Evolutionary conservation across 805 yeast genomes (phyloP), one percentile per base, ranked within the genome.

Genomic region (Priceomyces carsonii): DNA sequence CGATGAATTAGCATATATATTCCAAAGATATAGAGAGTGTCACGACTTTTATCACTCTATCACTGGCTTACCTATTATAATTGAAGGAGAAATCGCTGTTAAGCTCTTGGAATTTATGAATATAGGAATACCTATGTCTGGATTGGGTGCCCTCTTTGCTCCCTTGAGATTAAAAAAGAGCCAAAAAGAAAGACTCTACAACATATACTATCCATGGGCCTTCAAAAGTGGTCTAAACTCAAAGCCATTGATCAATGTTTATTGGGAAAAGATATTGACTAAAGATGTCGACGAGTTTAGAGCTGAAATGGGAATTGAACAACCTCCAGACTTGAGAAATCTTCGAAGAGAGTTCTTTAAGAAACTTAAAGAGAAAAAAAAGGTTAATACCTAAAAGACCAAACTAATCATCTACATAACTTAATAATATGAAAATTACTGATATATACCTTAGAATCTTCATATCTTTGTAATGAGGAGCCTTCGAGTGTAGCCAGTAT

Each of bases 41-140:
- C 99, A 93, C 53, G 99, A 93, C 55, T 93, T 93, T 53, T 91
- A 89, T 55, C 99, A 93, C 55, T 86, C 98, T 1, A 71, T 93
- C 18, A 84, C 95, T 0, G 91, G 95, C 10, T 70, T 87, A 33
- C 98, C 98, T 0, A 85, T 90, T 30, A 82, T 85, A 28, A 77
- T 93, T 45, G 98, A 93, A 54, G 99, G 99, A n/a, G 99, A 93
- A 55, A 82, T 93, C 35, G 88, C 96, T 0, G 83, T 93, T 13
- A 93, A 93, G 60, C 84, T 89, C 8, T 80, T 93, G 48, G 99
- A 91, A 59, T 95, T 82, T 51, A 83, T 93, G 53, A 91, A 93
- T 57, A 75, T 91, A 40, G 95, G 95, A 4, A 78, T 93, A 29
- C 97, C 97, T 9, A 90, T 91, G 95, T 89, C 96, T 3, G 95